Conservation (phyloP, 2,329 filamentous ascomycete species). For the Alternaria dauci region DNA sequence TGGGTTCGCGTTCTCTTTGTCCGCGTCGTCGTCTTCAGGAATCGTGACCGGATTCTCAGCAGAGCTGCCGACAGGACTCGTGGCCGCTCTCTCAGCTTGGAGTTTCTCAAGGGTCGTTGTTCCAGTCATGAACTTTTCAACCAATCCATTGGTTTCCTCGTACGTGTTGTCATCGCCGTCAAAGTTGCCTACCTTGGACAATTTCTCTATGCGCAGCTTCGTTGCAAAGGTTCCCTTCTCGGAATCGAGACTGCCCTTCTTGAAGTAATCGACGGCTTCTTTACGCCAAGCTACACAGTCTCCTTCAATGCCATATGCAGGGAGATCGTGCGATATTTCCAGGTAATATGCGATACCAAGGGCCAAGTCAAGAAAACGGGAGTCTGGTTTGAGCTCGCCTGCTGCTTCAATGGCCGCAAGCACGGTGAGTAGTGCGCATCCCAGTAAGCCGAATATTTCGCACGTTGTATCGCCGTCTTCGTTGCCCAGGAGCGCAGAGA, state of each 20-base stretch:
- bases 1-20: conserved; percentile 11
- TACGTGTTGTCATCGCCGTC: neutral
- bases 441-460: conserved; percentile 20
- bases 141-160: neutral
- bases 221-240: conserved; percentile 21
- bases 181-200: conserved; percentile 10
- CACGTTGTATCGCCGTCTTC: conserved; percentile 21
- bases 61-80: neutral
- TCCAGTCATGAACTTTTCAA: neutral
- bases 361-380: conserved; percentile 27
- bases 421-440: conserved; percentile 27
- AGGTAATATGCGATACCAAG: conserved; percentile 30
- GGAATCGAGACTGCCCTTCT: conserved; percentile 23
- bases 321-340: conserved; percentile 17
- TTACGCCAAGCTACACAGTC: conserved; percentile 20
- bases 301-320: conserved; percentile 28
- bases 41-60: conserved; percentile 4
- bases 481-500: conserved; percentile 6
- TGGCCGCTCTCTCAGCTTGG: neutral
- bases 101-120: neutral
- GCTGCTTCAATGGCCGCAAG: conserved; percentile 22
- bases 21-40: conserved; percentile 6
- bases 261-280: conserved; percentile 23
- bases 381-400: conserved; percentile 28
- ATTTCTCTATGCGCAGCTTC: conserved; percentile 14